Evolutionary conservation across 106 monocot genomes (phyloP), one percentile per base, ranked within the genome.

Genomic region (Iris macrosiphon): DNA sequence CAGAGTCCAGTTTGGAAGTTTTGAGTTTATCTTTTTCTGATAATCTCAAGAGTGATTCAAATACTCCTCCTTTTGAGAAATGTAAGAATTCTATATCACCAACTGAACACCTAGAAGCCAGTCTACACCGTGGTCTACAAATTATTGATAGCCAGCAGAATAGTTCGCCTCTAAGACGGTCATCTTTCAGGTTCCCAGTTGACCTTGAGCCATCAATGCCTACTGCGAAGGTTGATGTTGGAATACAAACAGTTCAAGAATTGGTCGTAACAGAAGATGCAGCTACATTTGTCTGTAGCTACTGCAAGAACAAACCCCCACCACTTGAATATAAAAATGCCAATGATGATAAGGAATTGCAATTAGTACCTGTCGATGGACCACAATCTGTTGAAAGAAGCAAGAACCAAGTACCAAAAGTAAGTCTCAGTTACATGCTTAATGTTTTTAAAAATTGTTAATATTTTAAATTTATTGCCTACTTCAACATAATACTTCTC

Each of bases 81-180:
- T 58, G 31, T 35, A 79, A 51, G 17, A 75, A 34, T 57, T 69
- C 32, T 13, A 22, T 57, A 43, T 45, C 35, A 65, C 65, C 75
- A 66, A 64, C 84, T 53, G 82, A 82, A 38, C 62, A 78, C 9
- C 72, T 99, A 10, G 98, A 70, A 57, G 70, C 72, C 41, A 91
- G 91, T 64, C 73, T 99, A 15, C 72, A 67, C 19, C 86, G 60
- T 25, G 98, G 90, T 59, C 91, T 91, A 64, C 72, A 87, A 58
- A 67, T 89, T 45, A 75, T 98, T 59, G 64, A 75, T 48, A 62
- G 45, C 56, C 69, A 75, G 19, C 76, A 71, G 39, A 69, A 65
- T 30, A 75, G 38, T 37, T 60, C 68, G 19, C 49, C 71, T 57
- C 31, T 72, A 33, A 78, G 87, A 40, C 73, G 70, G 60, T 77